Percentiles rank a stretch among this genome's conserved stretches.
These are phyloP conservation scores for Tylopilus vinaceipallidus DNA, from an alignment of 768 basidiomycete species.

Conservation along the genomic window DNA sequence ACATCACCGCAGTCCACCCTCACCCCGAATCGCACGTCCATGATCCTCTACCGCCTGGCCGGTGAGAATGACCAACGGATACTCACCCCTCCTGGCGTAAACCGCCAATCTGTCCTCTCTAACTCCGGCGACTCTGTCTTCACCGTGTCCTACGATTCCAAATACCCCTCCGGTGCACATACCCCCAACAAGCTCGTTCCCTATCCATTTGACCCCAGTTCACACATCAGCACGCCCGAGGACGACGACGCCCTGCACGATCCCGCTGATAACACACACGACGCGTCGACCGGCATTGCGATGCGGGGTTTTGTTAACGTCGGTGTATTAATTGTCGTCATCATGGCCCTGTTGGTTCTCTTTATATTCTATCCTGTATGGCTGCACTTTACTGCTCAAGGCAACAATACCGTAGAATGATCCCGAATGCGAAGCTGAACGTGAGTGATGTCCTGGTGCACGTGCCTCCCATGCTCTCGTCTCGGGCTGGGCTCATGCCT, in stretches of 20 bases:
- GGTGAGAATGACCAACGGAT: constrained; percentile 34
- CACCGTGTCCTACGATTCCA: constrained; percentile 54
- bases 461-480: neutral
- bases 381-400: constrained; percentile 17
- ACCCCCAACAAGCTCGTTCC: constrained; percentile 47
- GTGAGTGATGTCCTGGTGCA: neutral
- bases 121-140: constrained; percentile 51
- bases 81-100: constrained; percentile 34
- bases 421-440: neutral
- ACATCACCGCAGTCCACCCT: constrained; percentile 22
- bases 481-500: constrained; percentile 1
- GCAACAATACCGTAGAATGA: constrained; percentile 8
- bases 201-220: constrained; percentile 67
- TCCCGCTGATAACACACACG: constrained; percentile 37
- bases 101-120: constrained; percentile 47
- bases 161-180: constrained; percentile 53
- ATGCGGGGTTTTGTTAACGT: constrained; percentile 67
- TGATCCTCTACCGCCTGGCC: constrained; percentile 65
- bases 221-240: constrained; percentile 57
- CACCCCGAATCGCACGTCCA: constrained; percentile 46
- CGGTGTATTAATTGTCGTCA: constrained; percentile 60
- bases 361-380: constrained; percentile 85
- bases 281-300: constrained; percentile 27
- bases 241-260: constrained; percentile 80
- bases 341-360: constrained; percentile 60